Base-by-base conservation (phyloP, 768 basidiomycete species). In the Holtermanniella nyarrowii region DNA sequence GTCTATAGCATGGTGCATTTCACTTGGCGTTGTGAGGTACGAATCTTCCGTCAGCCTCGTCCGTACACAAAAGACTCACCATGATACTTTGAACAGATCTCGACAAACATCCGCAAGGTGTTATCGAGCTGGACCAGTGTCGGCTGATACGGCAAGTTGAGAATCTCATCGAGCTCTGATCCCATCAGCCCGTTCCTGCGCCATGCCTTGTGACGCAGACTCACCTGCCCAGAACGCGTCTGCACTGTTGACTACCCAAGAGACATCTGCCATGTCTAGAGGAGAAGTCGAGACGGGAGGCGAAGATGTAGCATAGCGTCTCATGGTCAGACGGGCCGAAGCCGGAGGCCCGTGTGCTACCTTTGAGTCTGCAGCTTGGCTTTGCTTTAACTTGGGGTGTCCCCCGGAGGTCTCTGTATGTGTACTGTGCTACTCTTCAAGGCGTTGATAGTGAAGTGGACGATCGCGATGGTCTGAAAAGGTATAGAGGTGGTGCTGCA, bases 111-210 rank as follows among this genome's bases (percentile, higher is more conserved):
- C 62, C 80, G 76, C 46, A 95, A 69, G 0, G 86, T 80, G 24
- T 82, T 79, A 69, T 97, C 93, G 5, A 97, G 77, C 51, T 81
- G 75, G 2, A 78, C 78, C 20, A 97, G 76, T 0, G 84, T 85
- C 11, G 73, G 70, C 56, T 82, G 77, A 27, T 77, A 77, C 1
- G 84, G 82, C 5, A 91, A 70, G 43, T 76, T 75, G 25, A 93
- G 69, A 39, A 85, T 79, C 51, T 90, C 88, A 47, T 93, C 89
- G 23, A 96, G 78, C 72, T 97, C 93, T 96, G 61, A 16, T 7
- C 31, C 10, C 10, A 7, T 7, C 16, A 7, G 16, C 10, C 31
- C 10, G 10, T 37, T 37, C 10, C 7, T 37, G 31, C 7, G 7
- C 10, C 10, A 7, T 37, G 16, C 7, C 10, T 37, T 37, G 31